These are phyloP conservation scores for Papiliotrema fonsecae DNA, from an alignment of 1,284 basidiomycete species.

Conservation along the genomic window DNA sequence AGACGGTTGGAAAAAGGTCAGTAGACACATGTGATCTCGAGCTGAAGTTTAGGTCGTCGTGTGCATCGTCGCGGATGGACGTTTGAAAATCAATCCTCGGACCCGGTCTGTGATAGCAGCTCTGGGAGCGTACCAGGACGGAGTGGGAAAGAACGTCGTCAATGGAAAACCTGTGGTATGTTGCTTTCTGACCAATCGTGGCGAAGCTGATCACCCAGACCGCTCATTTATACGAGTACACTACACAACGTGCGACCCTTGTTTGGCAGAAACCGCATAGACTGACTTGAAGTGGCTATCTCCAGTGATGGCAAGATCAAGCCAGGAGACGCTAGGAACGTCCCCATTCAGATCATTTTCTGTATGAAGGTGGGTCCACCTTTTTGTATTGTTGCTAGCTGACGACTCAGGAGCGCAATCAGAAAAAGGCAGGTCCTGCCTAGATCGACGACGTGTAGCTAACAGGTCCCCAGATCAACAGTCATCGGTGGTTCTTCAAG, in stretches of 20 bases:
- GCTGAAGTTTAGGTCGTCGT: conserved; percentile 48
- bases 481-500: conserved; percentile 90
- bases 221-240: conserved; percentile 94
- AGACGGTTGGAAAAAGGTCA: conserved; percentile 93
- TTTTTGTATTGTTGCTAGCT: not conserved
- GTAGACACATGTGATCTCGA: conserved; percentile 1
- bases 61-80: conserved; percentile 66
- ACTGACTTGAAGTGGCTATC: conserved; percentile 62
- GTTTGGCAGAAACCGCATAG: not conserved
- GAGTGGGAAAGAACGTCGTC: conserved; percentile 86
- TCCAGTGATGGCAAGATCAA: conserved; percentile 75
- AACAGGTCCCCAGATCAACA: conserved; percentile 63
- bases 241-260: conserved; percentile 64
- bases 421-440: conserved; percentile 34
- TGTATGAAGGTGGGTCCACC: conserved; percentile 74
- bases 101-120: conserved; percentile 80
- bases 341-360: conserved; percentile 90
- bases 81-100: conserved; percentile 77
- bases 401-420: conserved; percentile 35
- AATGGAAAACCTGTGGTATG: conserved; percentile 69
- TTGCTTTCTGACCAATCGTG: not conserved
- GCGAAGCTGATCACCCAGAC: conserved; percentile 39
- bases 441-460: not conserved
- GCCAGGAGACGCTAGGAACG: conserved; percentile 59
- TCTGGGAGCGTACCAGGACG: conserved; percentile 81